Percentiles rank a stretch among this genome's conserved stretches.
phyloP scores from a whole-genome alignment of 1,139 yeast species.

The Scheffersomyces illinoinensis region DNA sequence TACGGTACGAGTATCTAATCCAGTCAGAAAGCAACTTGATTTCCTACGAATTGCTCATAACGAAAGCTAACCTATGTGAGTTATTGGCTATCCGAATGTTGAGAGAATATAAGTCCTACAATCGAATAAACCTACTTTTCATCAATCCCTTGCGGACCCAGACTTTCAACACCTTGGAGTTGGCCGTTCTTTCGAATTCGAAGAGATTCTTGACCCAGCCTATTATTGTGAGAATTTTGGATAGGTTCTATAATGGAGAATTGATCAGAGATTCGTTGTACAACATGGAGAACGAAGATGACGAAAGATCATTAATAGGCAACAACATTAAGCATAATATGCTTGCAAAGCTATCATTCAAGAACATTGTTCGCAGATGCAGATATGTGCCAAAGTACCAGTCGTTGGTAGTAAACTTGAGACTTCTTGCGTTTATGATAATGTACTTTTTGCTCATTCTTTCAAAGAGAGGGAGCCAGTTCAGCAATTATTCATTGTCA shows the following conservation, averaged over 20 bases:
- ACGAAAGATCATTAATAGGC: conserved; percentile 26
- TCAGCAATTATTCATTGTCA: conserved; percentile 1
- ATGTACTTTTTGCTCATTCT: conserved; percentile 35
- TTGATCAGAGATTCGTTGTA: conserved; percentile 33
- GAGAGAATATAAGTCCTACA: conserved; percentile 48
- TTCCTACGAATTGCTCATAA: conserved; percentile 47
- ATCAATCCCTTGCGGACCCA: conserved; percentile 40
- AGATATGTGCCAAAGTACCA: conserved; percentile 46
- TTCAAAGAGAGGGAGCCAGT: conserved; percentile 17
- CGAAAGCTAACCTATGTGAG: conserved; percentile 59
- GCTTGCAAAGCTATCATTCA: conserved; percentile 31
- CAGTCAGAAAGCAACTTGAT: conserved; percentile 53
- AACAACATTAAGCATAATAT: conserved; percentile 38
- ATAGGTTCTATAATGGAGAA: conserved; percentile 57
- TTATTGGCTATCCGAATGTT: conserved; percentile 53
- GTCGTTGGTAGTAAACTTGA: conserved; percentile 40
- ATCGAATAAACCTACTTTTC: conserved; percentile 45
- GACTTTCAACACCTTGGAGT: conserved; percentile 51
- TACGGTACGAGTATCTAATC: conserved; percentile 46
- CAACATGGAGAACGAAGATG: conserved; percentile 35
- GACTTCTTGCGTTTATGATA: conserved; percentile 32
- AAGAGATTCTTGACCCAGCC: conserved; percentile 60
- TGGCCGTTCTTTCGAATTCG: conserved; percentile 55
- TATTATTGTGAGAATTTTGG: conserved; percentile 49
- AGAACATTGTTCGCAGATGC: conserved; percentile 31